These are phyloP conservation scores for Metarhizium guizhouense DNA, from an alignment of 2,329 filamentous ascomycete species.

Conservation along the genomic window DNA sequence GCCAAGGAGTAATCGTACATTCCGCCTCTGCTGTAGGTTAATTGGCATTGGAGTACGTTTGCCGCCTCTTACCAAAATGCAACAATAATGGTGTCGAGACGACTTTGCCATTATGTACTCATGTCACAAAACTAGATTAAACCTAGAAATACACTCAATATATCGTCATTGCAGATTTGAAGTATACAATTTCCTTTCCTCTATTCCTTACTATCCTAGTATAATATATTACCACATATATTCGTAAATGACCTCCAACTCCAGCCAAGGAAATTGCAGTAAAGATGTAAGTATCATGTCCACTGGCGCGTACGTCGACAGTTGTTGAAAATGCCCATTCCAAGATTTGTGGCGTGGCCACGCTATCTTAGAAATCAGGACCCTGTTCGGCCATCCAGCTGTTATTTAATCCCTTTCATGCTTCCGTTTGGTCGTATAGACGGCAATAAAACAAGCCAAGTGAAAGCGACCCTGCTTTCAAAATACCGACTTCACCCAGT, in stretches of 20 bases:
- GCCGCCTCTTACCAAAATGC: too few relatives aligned
- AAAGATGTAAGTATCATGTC: too few relatives aligned
- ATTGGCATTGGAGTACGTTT: too few relatives aligned
- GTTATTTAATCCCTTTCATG: not conserved
- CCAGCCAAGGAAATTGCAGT: too few relatives aligned
- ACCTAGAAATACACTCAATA: not conserved
- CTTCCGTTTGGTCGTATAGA: not conserved
- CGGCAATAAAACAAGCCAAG: not conserved
- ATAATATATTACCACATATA: too few relatives aligned
- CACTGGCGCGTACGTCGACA: too few relatives aligned
- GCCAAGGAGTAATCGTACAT: too few relatives aligned
- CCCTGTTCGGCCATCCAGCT: not conserved
- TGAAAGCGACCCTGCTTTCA: not conserved
- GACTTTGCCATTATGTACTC: too few relatives aligned
- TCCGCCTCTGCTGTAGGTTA: too few relatives aligned
- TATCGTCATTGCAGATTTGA: not conserved
- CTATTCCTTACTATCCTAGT: not conserved
- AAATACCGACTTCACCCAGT: not conserved
- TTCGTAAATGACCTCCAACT: too few relatives aligned
- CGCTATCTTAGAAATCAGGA: not conserved
- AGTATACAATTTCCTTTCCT: not conserved
- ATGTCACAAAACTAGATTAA: not conserved
- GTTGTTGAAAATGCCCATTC: not conserved
- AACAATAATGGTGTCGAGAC: too few relatives aligned
- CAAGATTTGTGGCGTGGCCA: too few relatives aligned